Evolutionary conservation across 139 green algal genomes (phyloP), one percentile per base, ranked within the genome.

Genomic region (Chlamydomonas asymmetrica): DNA sequence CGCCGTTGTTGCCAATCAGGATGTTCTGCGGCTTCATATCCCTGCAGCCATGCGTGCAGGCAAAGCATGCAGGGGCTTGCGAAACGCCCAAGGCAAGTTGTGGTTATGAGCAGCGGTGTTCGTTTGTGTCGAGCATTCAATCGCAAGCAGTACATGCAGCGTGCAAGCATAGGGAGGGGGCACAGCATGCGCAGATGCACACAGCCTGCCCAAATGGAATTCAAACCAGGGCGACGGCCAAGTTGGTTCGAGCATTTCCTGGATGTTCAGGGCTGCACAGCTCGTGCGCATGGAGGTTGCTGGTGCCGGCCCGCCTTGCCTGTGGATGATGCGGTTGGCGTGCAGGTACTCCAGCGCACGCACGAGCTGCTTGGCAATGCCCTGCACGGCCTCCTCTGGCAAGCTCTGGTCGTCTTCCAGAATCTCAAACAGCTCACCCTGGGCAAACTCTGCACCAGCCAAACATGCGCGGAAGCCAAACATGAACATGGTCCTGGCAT

Each of bases 381-480:
- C 64, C 61, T 87, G 85, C 66, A 98, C 93, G 52, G 91, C 88
- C 4, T 89, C 82, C 85, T 98, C 94, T 31, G 89, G 90, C 37
- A 99, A 84, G 22, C 50, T 85, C 74, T 92, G 80, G 80, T 99
- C 97, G 63, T 98, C 90, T 76, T 98, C 92, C 73, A 99, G 83
- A 43, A 99, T 94, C 76, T 99, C 92, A 80, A 98, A 99, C 61
- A 99, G 90, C 89, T 99, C 96, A 29, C 96, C 93, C 78, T 98
- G 93, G 10, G 87, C 95, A 85, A 97, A 97, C 80, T 99, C 96
- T 77, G 87, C 66, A 62, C 20, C 9, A 56, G 43, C 31, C 41
- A 56, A 71, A 18, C 41, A 38, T n/a, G n/a, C n/a, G n/a, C n/a
- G n/a, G n/a, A n/a, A n/a, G n/a, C n/a, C n/a, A n/a, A n/a, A n/a